Conservation (phyloP, 2,329 filamentous ascomycete species). For the Blastomyces emzantsi region DNA sequence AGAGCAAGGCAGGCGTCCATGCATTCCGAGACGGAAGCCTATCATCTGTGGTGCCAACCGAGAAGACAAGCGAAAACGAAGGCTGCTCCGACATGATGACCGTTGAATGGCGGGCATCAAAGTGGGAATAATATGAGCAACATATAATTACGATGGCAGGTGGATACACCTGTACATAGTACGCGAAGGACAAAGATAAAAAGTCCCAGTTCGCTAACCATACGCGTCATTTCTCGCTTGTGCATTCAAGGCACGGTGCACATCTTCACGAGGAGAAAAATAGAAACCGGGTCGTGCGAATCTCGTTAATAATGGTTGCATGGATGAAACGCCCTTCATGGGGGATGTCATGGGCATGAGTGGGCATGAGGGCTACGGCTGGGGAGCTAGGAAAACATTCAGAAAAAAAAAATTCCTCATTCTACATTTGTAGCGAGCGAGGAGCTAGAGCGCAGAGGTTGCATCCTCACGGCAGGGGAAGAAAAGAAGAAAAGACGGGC, state of each 20-base stretch:
- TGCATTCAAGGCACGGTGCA: not conserved
- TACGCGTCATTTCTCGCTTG: conserved; percentile 5
- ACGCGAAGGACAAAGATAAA: not conserved
- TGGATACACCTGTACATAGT: conserved; percentile 2
- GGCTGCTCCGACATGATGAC: not conserved
- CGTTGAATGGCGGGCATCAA: not conserved
- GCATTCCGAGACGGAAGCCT: not conserved
- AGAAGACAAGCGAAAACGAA: conserved; percentile 6
- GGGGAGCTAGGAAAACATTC: not conserved
- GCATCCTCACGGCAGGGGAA: not conserved
- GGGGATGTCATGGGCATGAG: not conserved
- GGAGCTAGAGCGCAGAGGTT: not conserved
- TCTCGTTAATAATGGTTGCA: not conserved
- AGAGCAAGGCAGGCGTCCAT: not conserved
- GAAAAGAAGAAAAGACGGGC: not conserved
- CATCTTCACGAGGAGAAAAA: not conserved
- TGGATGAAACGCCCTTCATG: not conserved
- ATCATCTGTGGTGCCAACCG: conserved; percentile 2
- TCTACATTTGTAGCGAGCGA: not conserved
- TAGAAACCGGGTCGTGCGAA: not conserved
- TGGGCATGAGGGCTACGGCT: not conserved
- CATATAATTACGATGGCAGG: not conserved
- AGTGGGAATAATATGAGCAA: not conserved
- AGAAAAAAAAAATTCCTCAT: not conserved
- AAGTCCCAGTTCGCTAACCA: not conserved